Conservation (phyloP, 1,139 yeast genomes). For the Candida smagusa region DNA sequence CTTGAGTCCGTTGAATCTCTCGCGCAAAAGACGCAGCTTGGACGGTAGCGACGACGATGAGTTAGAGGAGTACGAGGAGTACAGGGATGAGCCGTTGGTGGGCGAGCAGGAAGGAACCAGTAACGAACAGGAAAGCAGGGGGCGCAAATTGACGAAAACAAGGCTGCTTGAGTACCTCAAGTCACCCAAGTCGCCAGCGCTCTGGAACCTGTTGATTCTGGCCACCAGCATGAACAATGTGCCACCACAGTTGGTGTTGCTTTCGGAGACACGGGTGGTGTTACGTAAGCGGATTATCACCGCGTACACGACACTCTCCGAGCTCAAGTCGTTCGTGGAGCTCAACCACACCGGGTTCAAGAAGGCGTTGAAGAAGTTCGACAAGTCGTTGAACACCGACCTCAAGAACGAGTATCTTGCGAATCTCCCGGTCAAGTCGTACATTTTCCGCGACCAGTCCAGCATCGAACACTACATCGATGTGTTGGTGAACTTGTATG, state of each 20-base stretch:
- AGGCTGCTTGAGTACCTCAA: constrained; percentile 40
- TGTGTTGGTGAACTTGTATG: constrained; percentile 35
- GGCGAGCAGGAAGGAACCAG: constrained; percentile 10
- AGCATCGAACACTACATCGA: constrained; percentile 23
- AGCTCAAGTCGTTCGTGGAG: constrained; percentile 63
- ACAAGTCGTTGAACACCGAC: constrained; percentile 51
- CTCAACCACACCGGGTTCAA: constrained; percentile 65
- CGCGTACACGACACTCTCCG: constrained; percentile 58
- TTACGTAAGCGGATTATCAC: constrained; percentile 56
- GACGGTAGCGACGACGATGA: constrained; percentile 11
- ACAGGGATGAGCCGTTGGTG: constrained; percentile 9
- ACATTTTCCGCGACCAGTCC: constrained; percentile 28
- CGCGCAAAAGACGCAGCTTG: constrained; percentile 3
- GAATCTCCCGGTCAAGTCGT: constrained; percentile 29
- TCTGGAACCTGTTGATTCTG: constrained; percentile 31
- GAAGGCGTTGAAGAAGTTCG: constrained; percentile 68
- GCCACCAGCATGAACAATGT: constrained; percentile 16
- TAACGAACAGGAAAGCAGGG: constrained; percentile 7
- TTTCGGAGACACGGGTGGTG: constrained; percentile 47
- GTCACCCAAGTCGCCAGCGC: constrained; percentile 34
- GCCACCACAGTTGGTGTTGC: constrained; percentile 41
- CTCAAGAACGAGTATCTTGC: constrained; percentile 37
- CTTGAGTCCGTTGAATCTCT: constrained; percentile 5
- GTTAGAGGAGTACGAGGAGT: constrained; percentile 8
- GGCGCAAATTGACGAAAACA: constrained; percentile 18